Evolutionary conservation across 208 protist genomes (phyloP).

Genomic region (Trypanosoma brucei): DNA sequence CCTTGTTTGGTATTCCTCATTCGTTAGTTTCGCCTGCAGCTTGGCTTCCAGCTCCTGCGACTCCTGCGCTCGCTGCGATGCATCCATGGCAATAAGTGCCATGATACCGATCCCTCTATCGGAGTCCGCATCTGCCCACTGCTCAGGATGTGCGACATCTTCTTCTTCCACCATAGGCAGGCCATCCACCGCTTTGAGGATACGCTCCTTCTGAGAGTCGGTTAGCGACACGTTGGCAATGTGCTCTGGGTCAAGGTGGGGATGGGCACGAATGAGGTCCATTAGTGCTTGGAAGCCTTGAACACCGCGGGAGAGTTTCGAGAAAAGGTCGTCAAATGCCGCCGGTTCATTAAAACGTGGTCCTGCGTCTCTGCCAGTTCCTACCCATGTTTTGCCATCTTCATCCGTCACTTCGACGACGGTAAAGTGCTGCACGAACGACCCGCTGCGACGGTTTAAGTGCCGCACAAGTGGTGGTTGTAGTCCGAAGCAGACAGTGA

Average conservation of each 20-base stretch:
- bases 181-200: conserved; percentile 19
- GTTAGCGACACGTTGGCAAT: conserved; percentile 36
- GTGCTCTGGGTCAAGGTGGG: conserved; percentile 29
- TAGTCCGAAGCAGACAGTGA: conserved; percentile 58
- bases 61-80: conserved; percentile 25
- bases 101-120: conserved; percentile 12
- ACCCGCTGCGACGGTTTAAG: conserved; percentile 23
- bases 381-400: conserved; percentile 23
- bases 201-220: conserved; percentile 22
- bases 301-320: conserved; percentile 25
- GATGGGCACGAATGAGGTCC: conserved; percentile 29
- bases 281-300: conserved; percentile 28
- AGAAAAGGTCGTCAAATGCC: conserved; percentile 48
- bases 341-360: conserved; percentile 27
- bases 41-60: conserved; percentile 45
- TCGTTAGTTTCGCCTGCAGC: conserved; percentile 39
- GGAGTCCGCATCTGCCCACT: conserved; percentile 11
- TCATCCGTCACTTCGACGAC: conserved; percentile 34
- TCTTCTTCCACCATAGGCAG: conserved; percentile 23
- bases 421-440: conserved; percentile 18
- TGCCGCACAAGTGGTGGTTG: conserved; percentile 28
- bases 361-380: conserved; percentile 20
- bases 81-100: conserved; percentile 22
- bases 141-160: conserved; percentile 9
- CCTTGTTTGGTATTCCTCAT: conserved; percentile 50